These are phyloP conservation scores for Eremomyces bilateralis DNA, from an alignment of 495 filamentous ascomycete species.

Conservation along the genomic window DNA sequence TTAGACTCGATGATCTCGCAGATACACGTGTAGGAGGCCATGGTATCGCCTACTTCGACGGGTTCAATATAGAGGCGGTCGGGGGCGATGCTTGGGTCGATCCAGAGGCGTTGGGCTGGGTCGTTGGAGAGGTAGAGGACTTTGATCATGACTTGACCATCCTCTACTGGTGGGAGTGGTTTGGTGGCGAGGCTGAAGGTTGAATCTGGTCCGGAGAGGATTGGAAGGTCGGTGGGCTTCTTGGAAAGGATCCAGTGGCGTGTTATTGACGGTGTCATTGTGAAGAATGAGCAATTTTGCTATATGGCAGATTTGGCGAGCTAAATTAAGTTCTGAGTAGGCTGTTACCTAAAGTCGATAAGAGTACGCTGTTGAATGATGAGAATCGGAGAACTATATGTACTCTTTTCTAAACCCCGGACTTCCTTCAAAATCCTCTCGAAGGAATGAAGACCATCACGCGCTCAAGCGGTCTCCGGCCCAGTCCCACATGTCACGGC, in stretches of 20 bases:
- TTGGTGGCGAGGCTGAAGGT: slow-evolving; percentile 26
- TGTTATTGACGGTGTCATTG: slow-evolving; percentile 8
- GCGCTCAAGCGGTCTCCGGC: too few species aligned
- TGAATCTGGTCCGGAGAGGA: slow-evolving; percentile 25
- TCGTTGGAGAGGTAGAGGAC: slow-evolving; percentile 53
- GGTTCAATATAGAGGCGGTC: slow-evolving; percentile 42
- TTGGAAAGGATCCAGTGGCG: slow-evolving; percentile 18
- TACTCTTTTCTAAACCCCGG: too few species aligned
- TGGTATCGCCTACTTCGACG: slow-evolving; percentile 40
- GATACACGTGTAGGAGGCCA: slow-evolving; percentile 37
- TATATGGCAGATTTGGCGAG: too few species aligned
- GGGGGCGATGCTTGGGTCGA: slow-evolving; percentile 28
- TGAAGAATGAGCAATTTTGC: too few species aligned
- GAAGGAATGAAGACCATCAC: too few species aligned
- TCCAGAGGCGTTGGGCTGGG: slow-evolving; percentile 64
- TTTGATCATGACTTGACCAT: slow-evolving; percentile 43
- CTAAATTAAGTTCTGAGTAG: too few species aligned
- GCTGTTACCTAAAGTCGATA: too few species aligned
- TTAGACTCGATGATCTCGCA: slow-evolving; percentile 29
- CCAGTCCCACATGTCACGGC: too few species aligned
- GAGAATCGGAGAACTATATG: too few species aligned
- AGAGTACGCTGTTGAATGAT: too few species aligned
- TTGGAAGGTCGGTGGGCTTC: slow-evolving; percentile 8
- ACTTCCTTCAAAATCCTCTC: too few species aligned
- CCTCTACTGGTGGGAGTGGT: slow-evolving; percentile 24